Evolutionary conservation across 352 stramenopile genomes (phyloP).

Genomic region (Blastocystis sp.): DNA sequence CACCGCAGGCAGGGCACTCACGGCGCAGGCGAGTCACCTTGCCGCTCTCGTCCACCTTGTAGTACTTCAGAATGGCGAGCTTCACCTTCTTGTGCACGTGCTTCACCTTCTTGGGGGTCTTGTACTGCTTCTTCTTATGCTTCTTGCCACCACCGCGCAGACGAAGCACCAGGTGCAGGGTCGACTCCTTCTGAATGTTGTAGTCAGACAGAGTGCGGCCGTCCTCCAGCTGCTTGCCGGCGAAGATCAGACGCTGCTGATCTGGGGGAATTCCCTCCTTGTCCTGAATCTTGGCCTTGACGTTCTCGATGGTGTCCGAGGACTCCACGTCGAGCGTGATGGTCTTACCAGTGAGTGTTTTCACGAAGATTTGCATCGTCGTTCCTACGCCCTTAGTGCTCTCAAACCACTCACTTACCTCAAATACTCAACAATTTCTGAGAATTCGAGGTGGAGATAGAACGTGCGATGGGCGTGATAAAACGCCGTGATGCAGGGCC

Average conservation of each 20-base stretch:
- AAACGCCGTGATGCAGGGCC: too few relatives aligned
- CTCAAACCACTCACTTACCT: conserved; percentile 8
- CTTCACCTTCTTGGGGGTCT: conserved; percentile 98
- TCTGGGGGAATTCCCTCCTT: too few relatives aligned
- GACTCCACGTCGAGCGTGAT: conserved; percentile 72
- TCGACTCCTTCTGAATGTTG: too few relatives aligned
- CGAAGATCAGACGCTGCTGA: too few relatives aligned
- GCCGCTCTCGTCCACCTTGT: conserved; percentile 89
- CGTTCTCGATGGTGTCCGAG: too few relatives aligned
- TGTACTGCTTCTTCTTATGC: conserved; percentile 99
- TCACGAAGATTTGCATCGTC: conserved; percentile 67
- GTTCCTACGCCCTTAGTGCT: conserved; percentile 3
- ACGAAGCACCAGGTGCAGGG: too few relatives aligned
- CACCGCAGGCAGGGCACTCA: conserved; percentile 92
- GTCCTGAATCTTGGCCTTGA: too few relatives aligned
- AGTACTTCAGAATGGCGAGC: conserved; percentile 92
- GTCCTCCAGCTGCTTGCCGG: too few relatives aligned
- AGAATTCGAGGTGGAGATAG: too few relatives aligned
- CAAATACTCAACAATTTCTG: neutral
- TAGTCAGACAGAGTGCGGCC: too few relatives aligned
- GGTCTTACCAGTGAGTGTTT: conserved; percentile 61
- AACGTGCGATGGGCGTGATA: too few relatives aligned
- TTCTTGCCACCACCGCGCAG: conserved; percentile 80
- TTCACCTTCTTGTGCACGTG: conserved; percentile 93
- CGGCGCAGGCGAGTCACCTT: conserved; percentile 95